Base-by-base conservation (phyloP, 1,284 basidiomycete genomes). In the Leccinum olivaceoglutinosum region DNA sequence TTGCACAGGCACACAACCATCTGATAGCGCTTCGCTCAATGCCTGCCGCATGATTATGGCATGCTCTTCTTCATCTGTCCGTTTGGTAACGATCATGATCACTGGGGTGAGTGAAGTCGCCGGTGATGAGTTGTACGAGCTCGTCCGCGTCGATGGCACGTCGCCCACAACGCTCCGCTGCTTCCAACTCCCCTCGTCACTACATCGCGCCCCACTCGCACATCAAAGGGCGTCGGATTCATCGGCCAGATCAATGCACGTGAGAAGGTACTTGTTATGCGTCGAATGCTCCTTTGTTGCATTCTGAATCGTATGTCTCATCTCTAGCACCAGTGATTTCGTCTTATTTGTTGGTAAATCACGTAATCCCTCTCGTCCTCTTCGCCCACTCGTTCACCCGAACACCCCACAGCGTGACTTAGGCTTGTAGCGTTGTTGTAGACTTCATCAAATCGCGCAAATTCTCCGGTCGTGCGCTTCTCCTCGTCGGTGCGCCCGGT, bases 351-450 rank as follows among this genome's bases (percentile, higher is more conserved):
- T 39, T 39, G 38, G 38, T 39, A 14, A 49, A 57, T n/a, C 36
- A 38, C 16, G n/a, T 59, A n/a, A 49, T 49, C 46, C 18, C 46
- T 49, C 18, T 49, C 18, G 18, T 49, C 2, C 46, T 18, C 46
- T 49, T 21, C 46, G 11, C 46, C 46, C 46, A 21, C 11, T 49
- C 18, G 18, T 12, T 49, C 46, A 12, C 46, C 44, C 14, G 9
- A 46, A n/a, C 44, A 18, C n/a, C 44, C 14, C 38, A 39, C 38
- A 39, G 38, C 38, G 38, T 39, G 38, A 39, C 1, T n/a, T 64
- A 94, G 92, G 94, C 93, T 34, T 96, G 94, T 68, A 93, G 93
- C 32, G 88, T 97, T 39, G 87, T 93, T 39, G 89, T 95, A n/a
- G 92, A 95, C 68, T 86, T 97, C 59, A 87, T 96, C 70, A 93